A percentile compares a stretch with the other conserved stretches of the same genome.
Evolutionary conservation across 2,329 filamentous ascomycete species (phyloP).

Genomic region (Microsporum ferrugineum): DNA sequence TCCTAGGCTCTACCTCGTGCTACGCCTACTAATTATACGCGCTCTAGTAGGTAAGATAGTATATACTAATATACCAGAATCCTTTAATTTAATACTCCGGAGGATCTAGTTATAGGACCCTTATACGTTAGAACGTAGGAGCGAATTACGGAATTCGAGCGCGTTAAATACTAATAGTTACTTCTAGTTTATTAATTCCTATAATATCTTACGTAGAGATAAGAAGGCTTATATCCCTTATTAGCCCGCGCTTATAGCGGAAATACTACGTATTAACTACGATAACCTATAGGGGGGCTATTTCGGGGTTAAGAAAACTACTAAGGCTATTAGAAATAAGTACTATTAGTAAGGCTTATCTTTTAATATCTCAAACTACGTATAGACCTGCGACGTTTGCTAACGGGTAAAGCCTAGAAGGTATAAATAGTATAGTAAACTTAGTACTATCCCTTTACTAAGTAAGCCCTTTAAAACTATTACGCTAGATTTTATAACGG

Average conservation of each 20-base stretch:
- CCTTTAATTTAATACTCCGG: not conserved
- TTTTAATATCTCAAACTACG: no score
- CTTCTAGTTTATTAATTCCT: not conserved
- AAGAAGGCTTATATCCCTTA: not conserved
- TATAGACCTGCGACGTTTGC: no score
- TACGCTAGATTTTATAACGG: no score
- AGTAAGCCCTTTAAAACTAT: no score
- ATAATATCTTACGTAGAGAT: not conserved
- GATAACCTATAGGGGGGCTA: not conserved
- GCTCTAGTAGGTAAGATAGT: not conserved
- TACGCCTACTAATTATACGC: not conserved
- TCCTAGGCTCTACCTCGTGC: not conserved
- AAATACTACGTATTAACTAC: not conserved
- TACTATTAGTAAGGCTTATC: no score
- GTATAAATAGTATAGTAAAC: no score
- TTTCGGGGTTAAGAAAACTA: no score
- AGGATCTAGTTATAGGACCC: not conserved
- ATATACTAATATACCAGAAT: not conserved
- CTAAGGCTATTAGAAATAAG: no score
- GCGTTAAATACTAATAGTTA: not conserved
- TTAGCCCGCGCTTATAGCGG: not conserved
- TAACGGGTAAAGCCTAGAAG: no score
- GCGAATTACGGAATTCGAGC: not conserved
- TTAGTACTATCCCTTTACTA: no score
- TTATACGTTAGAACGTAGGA: not conserved